Percentiles rank a stretch among this genome's conserved stretches.
phyloP scores from a whole-genome alignment of 768 basidiomycete genomes.

The Amanita muscaria region DNA sequence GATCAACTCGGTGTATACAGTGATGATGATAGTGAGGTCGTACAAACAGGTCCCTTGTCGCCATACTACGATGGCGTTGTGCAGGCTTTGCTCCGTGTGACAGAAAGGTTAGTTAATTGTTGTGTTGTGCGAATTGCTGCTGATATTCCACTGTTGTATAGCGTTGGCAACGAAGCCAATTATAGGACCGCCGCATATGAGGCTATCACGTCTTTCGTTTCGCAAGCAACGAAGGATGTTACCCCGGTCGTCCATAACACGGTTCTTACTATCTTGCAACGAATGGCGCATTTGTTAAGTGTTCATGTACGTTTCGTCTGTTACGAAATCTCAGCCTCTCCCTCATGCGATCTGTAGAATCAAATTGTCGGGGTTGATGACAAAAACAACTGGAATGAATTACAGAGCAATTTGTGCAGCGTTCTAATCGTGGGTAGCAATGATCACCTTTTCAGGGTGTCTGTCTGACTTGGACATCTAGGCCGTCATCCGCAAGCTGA shows the following conservation, averaged over 20 bases:
- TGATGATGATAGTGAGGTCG: constrained; percentile 51
- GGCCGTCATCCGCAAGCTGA: constrained; percentile 82
- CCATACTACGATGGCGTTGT: constrained; percentile 87
- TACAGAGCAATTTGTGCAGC: constrained; percentile 91
- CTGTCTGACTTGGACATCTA: constrained; percentile 22
- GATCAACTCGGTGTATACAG: constrained; percentile 71
- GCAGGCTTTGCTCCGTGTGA: constrained; percentile 72
- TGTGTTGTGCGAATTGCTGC: constrained; percentile 2
- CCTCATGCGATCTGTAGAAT: constrained; percentile 38
- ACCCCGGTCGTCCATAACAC: constrained; percentile 79
- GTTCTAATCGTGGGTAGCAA: constrained; percentile 65
- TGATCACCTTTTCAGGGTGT: background rate
- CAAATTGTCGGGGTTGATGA: constrained; percentile 95
- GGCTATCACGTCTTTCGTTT: constrained; percentile 82
- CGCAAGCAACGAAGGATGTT: constrained; percentile 71
- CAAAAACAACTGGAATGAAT: constrained; percentile 97
- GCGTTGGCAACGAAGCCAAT: constrained; percentile 81
- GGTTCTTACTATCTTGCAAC: constrained; percentile 68
- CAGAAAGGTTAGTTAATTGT: constrained; percentile 60
- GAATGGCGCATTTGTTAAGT: constrained; percentile 81
- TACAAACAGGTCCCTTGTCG: constrained; percentile 59
- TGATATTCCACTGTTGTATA: constrained; percentile 20
- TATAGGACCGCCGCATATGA: constrained; percentile 95
- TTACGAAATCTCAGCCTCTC: background rate
- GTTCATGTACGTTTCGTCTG: constrained; percentile 62